Evolutionary conservation across 208 protist genomes (phyloP), one percentile per base, ranked within the genome.

Genomic region (Leishmania martiniquensis): DNA sequence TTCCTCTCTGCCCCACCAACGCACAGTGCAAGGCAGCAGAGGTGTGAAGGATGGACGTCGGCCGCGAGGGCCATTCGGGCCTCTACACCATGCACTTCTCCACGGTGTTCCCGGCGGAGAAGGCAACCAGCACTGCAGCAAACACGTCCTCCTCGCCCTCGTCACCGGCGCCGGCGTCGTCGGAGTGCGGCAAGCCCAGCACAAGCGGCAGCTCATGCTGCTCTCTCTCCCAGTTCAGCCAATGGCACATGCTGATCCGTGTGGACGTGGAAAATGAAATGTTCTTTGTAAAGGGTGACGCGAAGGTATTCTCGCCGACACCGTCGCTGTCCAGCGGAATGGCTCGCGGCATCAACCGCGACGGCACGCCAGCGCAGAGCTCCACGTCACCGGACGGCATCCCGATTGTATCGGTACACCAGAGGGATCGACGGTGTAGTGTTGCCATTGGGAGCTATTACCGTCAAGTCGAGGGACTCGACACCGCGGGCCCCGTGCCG

Each of bases 51-150:
- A 93, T 93, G 89, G 85, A 91, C 66, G 77, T 86, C 0, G 80
- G 82, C 71, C 83, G 86, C 49, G 90, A 90, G 60, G 87, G 87
- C 81, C 89, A 95, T 67, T 93, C 89, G 57, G 90, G 89, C 49
- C 83, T 96, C 32, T 96, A 93, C 83, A 95, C 91, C 49, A 86
- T 96, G 78, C 93, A 92, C 88, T 96, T 96, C 86, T 92, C 89
- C 55, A 86, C 89, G 34, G 77, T 93, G 57, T 90, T 88, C 74
- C 80, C 85, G 17, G 80, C 79, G 15, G 89, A 89, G 67, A 83
- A 84, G 52, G 72, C 82, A 47, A 47, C 47, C 57, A 51, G 65
- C 70, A 70, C 45, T 2, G 68, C 52, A 32, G 42, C 71, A 37
- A 86, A 76, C 72, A 25, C 68, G 29, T 63, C 78, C 2, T 78